These are phyloP conservation scores for Pseudoturritis turrita DNA, from an alignment of 345 rosid species.

Conservation along the genomic window DNA sequence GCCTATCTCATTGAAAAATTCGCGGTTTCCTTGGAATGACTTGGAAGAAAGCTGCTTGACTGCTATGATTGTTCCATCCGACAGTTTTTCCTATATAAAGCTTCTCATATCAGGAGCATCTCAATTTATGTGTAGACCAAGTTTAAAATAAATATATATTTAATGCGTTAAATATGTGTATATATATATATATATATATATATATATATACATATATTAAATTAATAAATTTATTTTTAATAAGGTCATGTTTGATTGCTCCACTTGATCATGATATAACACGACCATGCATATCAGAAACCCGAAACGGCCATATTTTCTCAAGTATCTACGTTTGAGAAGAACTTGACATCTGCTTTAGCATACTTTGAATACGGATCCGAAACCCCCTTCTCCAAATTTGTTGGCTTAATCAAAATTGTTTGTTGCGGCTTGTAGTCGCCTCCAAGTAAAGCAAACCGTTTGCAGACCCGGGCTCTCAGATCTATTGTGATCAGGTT, in stretches of 20 bases:
- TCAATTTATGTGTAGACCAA: no score
- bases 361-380: constrained; percentile 22
- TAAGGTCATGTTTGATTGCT: no score
- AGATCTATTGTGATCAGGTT: not conserved
- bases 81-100: constrained; percentile 26
- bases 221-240: no score
- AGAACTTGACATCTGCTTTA: no score
- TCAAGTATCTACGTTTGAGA: not conserved
- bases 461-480: constrained; percentile 3
- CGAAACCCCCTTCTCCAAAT: constrained; percentile 32
- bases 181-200: no score
- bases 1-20: constrained; percentile 41
- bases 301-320: no score
- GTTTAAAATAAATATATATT: no score
- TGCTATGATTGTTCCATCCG: constrained; percentile 31
- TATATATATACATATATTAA: no score
- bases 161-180: no score
- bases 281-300: no score
- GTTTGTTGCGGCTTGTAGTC: constrained; percentile 22
- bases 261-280: no score
- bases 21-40: constrained; percentile 40
- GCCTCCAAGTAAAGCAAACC: constrained; percentile 17
- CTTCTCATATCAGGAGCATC: no score
- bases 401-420: constrained; percentile 21
- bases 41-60: constrained; percentile 39